Evolutionary conservation across 176 grass and related monocot genomes (phyloP), one percentile per base, ranked within the genome.

Genomic region (Triticum dicoccoides): DNA sequence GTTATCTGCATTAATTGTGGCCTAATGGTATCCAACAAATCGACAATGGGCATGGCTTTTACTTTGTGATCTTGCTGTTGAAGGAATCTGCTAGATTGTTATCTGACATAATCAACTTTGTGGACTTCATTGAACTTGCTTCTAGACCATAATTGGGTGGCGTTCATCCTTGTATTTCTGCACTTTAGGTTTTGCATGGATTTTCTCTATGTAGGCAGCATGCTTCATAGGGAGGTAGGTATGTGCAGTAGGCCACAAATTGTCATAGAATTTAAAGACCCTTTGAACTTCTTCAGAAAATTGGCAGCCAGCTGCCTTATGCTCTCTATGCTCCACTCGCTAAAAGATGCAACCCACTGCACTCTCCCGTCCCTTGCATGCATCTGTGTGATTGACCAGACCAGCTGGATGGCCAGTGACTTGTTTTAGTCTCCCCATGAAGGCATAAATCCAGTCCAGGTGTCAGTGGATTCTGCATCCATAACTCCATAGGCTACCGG

Each of bases 191-290:
- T 30, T 54, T 74, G n/a, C 41, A 13, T 23, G 27, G n/a, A 47
- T 74, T 45, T 73, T 74, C 23, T 73, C 11, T 23, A 73, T 73
- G n/a, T 74, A 47, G n/a, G n/a, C n/a, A 74, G 38, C 69, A 44
- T 73, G 38, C 38, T 73, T 42, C 68, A 44, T 73, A 13, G 38
- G 69, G 69, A 73, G 37, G 20, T 44, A 73, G 47, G 18, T 38
- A 44, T 13, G 10, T 7, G 21, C 69, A 13, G 37, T 39, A 73
- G 11, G 35, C 21, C 69, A 24, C 44, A 73, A 38, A n/a, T 44
- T 21, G 69, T 73, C 69, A 73, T 14, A 8, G 15, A 38, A 73
- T 51, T 51, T 39, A 44, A 44, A 44, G 69, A 39, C 21, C 69
- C 69, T 44, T 24, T 73, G 21, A 9, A 73, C 38, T 73, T 42